Evolutionary conservation across 371 early-diverging fungal species (phyloP), one percentile per base, ranked within the genome.

Genomic region (Mortierella sp.): DNA sequence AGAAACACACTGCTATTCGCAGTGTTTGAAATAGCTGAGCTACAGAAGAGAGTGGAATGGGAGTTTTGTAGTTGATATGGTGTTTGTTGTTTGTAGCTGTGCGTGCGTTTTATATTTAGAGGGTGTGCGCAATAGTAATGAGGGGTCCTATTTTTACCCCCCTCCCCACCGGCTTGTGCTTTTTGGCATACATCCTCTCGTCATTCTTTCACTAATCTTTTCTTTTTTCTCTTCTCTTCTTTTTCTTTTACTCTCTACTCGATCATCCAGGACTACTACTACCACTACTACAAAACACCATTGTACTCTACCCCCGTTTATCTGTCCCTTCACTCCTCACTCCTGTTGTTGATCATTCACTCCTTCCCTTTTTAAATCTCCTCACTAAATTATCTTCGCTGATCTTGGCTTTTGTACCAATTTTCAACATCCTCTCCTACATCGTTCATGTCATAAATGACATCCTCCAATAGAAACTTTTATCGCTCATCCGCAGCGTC

Each of bases 401-500:
- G 2, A 8, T 56, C 57, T 23, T 26, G 15, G 15, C 35, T 29
- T 7, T 54, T 17, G 6, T 28, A 9, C 29, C n/a, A 12, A 43
- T n/a, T 17, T 19, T 32, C 55, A 61, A 19, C 32, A 17, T 58
- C 56, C 31, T 15, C 32, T 55, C 19, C 43, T 35, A 29, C 28
- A 49, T 53, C 57, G 55, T 79, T 68, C 67, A 80, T 80, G 80
- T 74, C 80, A 69, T 80, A 80, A 66, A 80, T 80, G 80, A 67
- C 74, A 55, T 63, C 79, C 22, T 17, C 80, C 17, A 61, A 61
- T 58, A 74, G 75, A 67, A 45, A 63, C 26, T 74, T 74, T 71
- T 80, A 74, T 64, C 80, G 80, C 80, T 80, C 80, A 61, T 80
- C 80, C 28, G 80, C 71, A 74, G 75, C 70, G 71, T 80, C 80